Evolutionary conservation across 1,284 basidiomycete species (phyloP).

Genomic region (Ustilago esculenta): DNA sequence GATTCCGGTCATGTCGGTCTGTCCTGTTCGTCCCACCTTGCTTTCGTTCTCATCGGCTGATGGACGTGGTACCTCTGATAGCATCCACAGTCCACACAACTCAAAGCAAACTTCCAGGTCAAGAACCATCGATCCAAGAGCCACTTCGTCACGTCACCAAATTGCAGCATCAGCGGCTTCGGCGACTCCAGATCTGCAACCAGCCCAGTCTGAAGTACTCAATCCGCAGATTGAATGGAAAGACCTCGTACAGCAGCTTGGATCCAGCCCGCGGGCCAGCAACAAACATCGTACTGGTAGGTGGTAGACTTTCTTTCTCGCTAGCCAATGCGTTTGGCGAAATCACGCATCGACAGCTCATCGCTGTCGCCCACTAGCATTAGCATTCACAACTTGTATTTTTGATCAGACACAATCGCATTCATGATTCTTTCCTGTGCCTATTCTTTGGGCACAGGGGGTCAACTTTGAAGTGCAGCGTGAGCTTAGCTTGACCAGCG

Average conservation of each 20-base stretch:
- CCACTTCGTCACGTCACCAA: not conserved
- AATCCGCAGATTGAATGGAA: constrained; percentile 35
- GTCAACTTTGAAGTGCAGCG: too few species aligned
- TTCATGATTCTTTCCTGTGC: too few species aligned
- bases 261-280: not conserved
- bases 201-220: constrained; percentile 5
- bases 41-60: not conserved
- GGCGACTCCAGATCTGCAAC: not conserved
- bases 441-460: too few species aligned
- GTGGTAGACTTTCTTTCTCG: constrained; percentile 24
- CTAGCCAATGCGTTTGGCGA: too few species aligned
- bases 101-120: not conserved
- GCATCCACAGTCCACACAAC: constrained; percentile 32
- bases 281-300: constrained; percentile 8
- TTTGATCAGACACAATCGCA: too few species aligned
- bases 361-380: too few species aligned
- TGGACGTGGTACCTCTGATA: constrained; percentile 30
- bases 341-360: too few species aligned
- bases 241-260: constrained; percentile 21
- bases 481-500: too few species aligned
- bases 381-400: too few species aligned
- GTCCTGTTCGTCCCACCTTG: not conserved
- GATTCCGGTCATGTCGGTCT: not conserved
- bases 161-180: not conserved
- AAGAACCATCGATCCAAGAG: not conserved